phyloP scores from a whole-genome alignment of 306 rosid species.

The Vigna reflexopilosa region DNA sequence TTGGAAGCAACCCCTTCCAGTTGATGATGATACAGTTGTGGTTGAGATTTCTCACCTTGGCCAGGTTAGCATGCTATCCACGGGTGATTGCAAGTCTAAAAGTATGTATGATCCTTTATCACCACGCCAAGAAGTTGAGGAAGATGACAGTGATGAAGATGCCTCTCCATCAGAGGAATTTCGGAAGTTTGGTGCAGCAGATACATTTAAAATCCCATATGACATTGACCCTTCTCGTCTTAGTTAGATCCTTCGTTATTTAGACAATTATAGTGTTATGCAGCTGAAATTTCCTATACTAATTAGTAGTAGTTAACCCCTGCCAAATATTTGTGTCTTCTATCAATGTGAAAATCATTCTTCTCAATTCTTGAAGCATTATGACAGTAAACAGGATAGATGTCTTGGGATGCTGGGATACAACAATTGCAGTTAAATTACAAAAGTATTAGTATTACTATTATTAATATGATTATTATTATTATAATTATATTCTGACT shows the following conservation, averaged over 20 bases:
- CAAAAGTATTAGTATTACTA: no score
- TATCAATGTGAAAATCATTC: not conserved
- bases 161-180: conserved; percentile 65
- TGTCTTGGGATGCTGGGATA: not conserved
- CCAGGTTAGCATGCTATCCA: conserved; percentile 95
- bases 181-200: conserved; percentile 96
- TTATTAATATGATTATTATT: no score
- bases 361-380: conserved; percentile 15
- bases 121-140: conserved; percentile 50
- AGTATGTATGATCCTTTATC: conserved; percentile 62
- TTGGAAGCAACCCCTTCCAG: conserved; percentile 96
- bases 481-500: no score
- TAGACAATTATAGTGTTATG: conserved; percentile 13
- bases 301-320: conserved; percentile 4
- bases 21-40: conserved; percentile 78
- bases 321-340: not conserved
- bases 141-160: conserved; percentile 60
- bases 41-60: conserved; percentile 91
- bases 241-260: conserved; percentile 55
- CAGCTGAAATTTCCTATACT: not conserved
- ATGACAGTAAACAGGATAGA: not conserved
- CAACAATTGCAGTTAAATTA: not conserved
- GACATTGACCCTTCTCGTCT: conserved; percentile 70
- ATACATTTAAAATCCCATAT: conserved; percentile 80
- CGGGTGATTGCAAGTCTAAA: conserved; percentile 58